Evolutionary conservation across 768 basidiomycete species (phyloP).

Genomic region (Favolaschia claudopus): DNA sequence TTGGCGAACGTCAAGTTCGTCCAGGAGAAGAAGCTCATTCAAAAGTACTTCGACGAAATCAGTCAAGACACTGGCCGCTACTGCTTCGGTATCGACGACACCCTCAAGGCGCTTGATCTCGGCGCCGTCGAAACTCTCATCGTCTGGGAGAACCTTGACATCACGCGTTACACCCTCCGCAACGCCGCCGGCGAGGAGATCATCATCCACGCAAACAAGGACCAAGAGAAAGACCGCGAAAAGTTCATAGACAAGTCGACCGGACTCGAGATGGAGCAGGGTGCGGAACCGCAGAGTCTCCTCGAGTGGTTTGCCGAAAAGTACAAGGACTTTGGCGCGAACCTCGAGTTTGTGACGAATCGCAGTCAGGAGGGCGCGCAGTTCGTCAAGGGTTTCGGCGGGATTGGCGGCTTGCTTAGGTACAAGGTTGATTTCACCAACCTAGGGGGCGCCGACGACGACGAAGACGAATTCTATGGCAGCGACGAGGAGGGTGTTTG

Average conservation of each 20-base stretch:
- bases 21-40: conserved; percentile 97
- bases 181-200: conserved; percentile 94
- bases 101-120: conserved; percentile 93
- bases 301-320: conserved; percentile 99
- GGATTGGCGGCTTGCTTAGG: conserved; percentile 92
- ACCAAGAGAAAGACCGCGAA: conserved; percentile 91
- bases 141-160: conserved; percentile 98
- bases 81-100: conserved; percentile 98
- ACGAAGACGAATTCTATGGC: conserved; percentile 88
- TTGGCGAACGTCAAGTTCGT: conserved; percentile 99
- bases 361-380: conserved; percentile 97
- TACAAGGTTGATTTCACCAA: conserved; percentile 98
- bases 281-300: conserved; percentile 79
- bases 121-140: conserved; percentile 97
- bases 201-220: conserved; percentile 78
- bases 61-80: conserved; percentile 96
- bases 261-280: conserved; percentile 94
- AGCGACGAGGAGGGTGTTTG: conserved; percentile 81
- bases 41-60: conserved; percentile 99
- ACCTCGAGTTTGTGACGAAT: conserved; percentile 95
- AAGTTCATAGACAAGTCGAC: conserved; percentile 97
- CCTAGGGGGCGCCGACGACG: conserved; percentile 77
- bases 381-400: conserved; percentile 98
- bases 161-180: conserved; percentile 85
- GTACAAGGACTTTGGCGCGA: conserved; percentile 97